Evolutionary conservation across 768 basidiomycete species (phyloP), one percentile per base, ranked within the genome.

Genomic region (Hygrophorus pudorinus): DNA sequence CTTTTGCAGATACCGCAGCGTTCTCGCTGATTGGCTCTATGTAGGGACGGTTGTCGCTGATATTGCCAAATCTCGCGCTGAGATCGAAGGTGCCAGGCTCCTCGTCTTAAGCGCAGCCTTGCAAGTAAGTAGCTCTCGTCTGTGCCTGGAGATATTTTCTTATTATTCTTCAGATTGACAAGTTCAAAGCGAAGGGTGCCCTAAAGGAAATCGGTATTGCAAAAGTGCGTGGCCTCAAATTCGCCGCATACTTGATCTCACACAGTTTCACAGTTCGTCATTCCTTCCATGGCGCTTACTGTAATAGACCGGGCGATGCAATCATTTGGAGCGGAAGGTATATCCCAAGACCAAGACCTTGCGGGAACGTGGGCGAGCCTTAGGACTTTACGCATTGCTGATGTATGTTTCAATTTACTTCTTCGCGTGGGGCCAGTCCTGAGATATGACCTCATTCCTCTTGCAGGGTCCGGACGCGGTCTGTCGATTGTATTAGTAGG

Each of bases 221-320:
- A 35, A 99, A 99, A 74, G 94, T 86, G 49, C 33, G 47, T 34
- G 14, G 11, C 42, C 21, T 2, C 20, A 18, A 21, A 18, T 40
- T 20, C n/a, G 5, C 10, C 4, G 30, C 13, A 21, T 13, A 20
- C 34, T 29, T 5, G 11, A 27, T 21, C 42, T 17, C 4, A 36
- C 30, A 30, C 11, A 34, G n/a, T 41, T 31, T 14, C 42, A 2
- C 51, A 98, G 93, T 94, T 96, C 55, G 81, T 91, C 30, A 90
- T 98, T 9, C 96, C 96, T 10, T 73, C 75, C 0, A 89, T 94
- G 85, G 94, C 92, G 0, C 70, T 87, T 38, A 65, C 68, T 17
- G 85, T 99, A 37, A 72, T 98, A 31, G 96, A 99, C 65, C 82
- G 91, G n/a, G 85, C 91, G 2, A 97, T 98, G 41, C 96, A 99